phyloP scores from a whole-genome alignment of 2,329 filamentous ascomycete species.

The Onygenales sp. region DNA sequence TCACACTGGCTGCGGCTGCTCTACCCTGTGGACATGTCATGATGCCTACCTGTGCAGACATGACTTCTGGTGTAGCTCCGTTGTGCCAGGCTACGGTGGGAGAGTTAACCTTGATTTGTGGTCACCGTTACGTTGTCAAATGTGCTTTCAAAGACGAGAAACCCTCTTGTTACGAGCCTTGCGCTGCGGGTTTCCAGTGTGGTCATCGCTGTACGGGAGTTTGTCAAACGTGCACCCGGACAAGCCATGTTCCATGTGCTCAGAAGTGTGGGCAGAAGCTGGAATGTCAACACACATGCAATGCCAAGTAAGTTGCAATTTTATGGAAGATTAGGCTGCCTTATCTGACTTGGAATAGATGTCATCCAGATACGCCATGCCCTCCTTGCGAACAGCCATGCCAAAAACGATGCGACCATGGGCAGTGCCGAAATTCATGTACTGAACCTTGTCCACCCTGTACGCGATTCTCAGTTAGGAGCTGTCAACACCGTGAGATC shows the following conservation, averaged over 20 bases:
- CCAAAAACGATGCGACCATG: conserved; percentile 11
- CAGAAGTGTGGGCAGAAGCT: conserved; percentile 10
- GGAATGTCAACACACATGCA: conserved; percentile 13
- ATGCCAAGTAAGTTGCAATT: conserved; percentile 6
- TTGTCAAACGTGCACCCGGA: conserved; percentile 6
- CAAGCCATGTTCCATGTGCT: conserved; percentile 6
- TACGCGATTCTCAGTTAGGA: conserved; percentile 2
- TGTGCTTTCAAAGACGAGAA: conserved; percentile 10
- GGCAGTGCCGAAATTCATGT: conserved; percentile 13
- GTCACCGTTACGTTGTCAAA: conserved; percentile 10
- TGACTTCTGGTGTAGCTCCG: conserved; percentile 3
- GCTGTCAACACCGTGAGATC: conserved; percentile 8
- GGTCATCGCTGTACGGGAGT: conserved; percentile 9
- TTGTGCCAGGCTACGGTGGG: conserved; percentile 9
- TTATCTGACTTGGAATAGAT: conserved; percentile 1
- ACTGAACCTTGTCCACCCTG: conserved; percentile 14
- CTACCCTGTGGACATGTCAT: conserved; percentile 14
- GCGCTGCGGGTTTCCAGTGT: conserved; percentile 7
- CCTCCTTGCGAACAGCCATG: conserved; percentile 14
- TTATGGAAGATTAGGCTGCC: background rate
- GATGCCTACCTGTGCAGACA: conserved; percentile 11
- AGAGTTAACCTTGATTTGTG: conserved; percentile 9
- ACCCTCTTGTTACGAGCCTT: conserved; percentile 5
- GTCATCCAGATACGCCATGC: conserved; percentile 12
- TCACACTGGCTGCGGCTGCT: conserved; percentile 2